Base-by-base conservation (phyloP, 331 rosid species). In the Rosa hybrid region DNA sequence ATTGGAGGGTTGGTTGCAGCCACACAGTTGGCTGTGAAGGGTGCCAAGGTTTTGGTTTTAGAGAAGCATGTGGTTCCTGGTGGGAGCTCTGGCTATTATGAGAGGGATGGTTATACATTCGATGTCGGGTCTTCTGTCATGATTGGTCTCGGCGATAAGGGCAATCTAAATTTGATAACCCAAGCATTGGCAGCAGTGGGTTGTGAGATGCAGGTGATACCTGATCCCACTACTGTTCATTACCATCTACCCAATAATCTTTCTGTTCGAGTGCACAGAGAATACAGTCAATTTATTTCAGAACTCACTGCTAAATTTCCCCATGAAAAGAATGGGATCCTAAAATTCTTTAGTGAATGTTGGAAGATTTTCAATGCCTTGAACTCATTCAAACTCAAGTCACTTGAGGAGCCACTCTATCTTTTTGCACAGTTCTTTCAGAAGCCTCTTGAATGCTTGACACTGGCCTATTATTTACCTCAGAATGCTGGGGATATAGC, bases 41-140 rank as follows among this genome's bases (percentile, higher is more conserved):
- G 99, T 16, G 99, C 94, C 11, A 88, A 78, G 88, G 96, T 95
- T 84, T 86, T 93, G 87, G 98, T 90, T 77, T 87, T 93, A 84
- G 98, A 95, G 90, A 95, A 95, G 87, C 92, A 95, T 71, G 98
- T 95, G 79, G 91, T 95, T 71, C 98, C 97, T 82, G 98, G 98
- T 69, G 98, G 98, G 75, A 95, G 98, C 74, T 95, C 98, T 76
- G 98, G 98, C 51, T 95, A 86, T 84, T 95, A 90, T 76, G 84
- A 95, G 84, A 92, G 88, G 38, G 87, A 90, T 83, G 98, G 97
- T 1, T 95, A 92, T 81, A 92, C 96, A 71, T 95, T 92, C 84
- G 97, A 92, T 86, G 99, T 92, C 72, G 98, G 98, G 0, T 92
- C 99, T 79, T 94, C 98, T 79, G 98, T 95, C 79, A 92, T 95